phyloP scores from a whole-genome alignment of 2,329 filamentous ascomycete species.

The Penicillium italicum region DNA sequence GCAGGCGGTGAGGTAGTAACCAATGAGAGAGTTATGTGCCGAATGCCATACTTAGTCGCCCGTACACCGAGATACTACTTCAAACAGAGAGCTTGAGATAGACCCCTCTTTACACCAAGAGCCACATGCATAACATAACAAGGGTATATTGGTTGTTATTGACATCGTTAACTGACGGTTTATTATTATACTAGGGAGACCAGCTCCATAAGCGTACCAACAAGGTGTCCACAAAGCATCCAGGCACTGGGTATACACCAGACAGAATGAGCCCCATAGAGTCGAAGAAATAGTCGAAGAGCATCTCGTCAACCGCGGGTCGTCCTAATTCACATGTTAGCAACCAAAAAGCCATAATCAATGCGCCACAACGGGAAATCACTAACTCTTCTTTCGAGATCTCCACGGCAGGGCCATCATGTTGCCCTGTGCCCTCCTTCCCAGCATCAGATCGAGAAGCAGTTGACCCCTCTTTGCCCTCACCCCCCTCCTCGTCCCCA shows the following conservation, averaged over 20 bases:
- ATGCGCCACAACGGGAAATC: background rate
- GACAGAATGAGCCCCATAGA: background rate
- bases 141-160: conserved; percentile 11
- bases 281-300: conserved; percentile 2
- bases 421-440: conserved; percentile 2
- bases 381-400: conserved; percentile 38
- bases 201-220: conserved; percentile 1
- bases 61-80: background rate
- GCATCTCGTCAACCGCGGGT: conserved; percentile 25
- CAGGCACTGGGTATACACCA: background rate
- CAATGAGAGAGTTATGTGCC: too few relatives aligned
- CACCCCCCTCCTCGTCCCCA: conserved; percentile 48
- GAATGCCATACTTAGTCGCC: too few relatives aligned
- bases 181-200: conserved; percentile 11
- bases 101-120: background rate
- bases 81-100: background rate
- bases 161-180: background rate
- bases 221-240: background rate
- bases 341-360: conserved; percentile 1
- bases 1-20: too few relatives aligned
- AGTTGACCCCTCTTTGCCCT: conserved; percentile 10
- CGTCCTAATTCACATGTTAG: conserved; percentile 22
- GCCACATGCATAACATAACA: background rate
- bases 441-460: conserved; percentile 6
- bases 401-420: conserved; percentile 30